These are phyloP conservation scores for Diaporthe vaccinii DNA, from an alignment of 2,329 filamentous ascomycete genomes.

Conservation along the genomic window DNA sequence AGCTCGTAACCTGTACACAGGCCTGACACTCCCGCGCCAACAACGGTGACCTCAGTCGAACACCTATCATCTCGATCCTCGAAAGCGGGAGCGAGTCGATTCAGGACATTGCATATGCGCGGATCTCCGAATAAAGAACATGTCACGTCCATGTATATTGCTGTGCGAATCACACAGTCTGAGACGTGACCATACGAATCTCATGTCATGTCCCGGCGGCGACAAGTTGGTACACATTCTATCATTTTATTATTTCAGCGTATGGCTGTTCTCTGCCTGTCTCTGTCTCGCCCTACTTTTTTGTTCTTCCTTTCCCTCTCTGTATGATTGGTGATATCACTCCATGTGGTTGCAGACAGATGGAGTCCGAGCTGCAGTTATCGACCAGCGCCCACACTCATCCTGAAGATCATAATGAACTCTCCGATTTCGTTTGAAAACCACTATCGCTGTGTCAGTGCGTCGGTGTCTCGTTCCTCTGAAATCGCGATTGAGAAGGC, in stretches of 20 bases:
- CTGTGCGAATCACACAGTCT: no score
- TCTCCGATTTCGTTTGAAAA: background rate
- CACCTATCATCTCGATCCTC: background rate
- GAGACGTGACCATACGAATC: no score
- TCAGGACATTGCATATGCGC: background rate
- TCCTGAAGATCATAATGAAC: background rate
- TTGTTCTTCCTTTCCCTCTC: background rate
- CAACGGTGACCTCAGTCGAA: background rate
- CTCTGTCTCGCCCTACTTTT: background rate
- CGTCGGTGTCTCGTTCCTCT: background rate
- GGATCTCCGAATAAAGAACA: background rate
- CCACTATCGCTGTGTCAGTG: background rate
- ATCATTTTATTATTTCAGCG: background rate
- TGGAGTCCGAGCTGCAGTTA: background rate
- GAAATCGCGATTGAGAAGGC: background rate
- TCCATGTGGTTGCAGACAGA: background rate
- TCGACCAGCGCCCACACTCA: no score
- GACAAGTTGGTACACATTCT: background rate
- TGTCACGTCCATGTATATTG: background rate
- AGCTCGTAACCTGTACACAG: background rate
- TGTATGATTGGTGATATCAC: background rate
- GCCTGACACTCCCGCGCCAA: background rate
- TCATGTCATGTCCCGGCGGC: background rate
- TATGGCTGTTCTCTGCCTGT: no score
- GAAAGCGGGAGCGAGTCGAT: background rate